These are phyloP conservation scores for Lentinus brumalis DNA, from an alignment of 768 basidiomycete genomes.

Conservation along the genomic window DNA sequence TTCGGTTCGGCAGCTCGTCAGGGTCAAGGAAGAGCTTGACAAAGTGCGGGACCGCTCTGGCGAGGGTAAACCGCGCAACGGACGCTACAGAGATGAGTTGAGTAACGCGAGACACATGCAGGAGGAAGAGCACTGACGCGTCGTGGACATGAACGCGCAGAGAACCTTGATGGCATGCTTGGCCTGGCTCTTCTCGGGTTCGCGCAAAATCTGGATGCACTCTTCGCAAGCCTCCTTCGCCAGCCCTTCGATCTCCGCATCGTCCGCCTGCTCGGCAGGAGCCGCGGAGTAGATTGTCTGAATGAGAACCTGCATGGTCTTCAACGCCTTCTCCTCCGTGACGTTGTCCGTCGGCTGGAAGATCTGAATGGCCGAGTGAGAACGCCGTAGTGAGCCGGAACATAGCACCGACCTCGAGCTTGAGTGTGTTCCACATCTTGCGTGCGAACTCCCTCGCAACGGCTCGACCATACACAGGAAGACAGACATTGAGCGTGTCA, in stretches of 20 bases:
- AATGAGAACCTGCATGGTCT: conserved; percentile 71
- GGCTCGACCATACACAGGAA: conserved; percentile 81
- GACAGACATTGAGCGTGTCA: conserved; percentile 70
- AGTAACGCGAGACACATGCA: background rate
- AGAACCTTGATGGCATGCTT: conserved; percentile 85
- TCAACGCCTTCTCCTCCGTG: conserved; percentile 75
- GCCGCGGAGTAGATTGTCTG: conserved; percentile 60
- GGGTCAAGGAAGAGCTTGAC: conserved; percentile 72
- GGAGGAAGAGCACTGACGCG: conserved; percentile 53
- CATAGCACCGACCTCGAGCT: conserved; percentile 68
- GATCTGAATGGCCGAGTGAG: conserved; percentile 51
- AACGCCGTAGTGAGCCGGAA: background rate
- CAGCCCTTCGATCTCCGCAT: conserved; percentile 48
- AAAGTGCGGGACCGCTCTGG: conserved; percentile 75
- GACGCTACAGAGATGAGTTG: conserved; percentile 48
- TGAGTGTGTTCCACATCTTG: conserved; percentile 89
- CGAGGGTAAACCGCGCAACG: conserved; percentile 66
- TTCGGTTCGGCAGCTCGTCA: conserved; percentile 65
- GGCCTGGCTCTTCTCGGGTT: conserved; percentile 94
- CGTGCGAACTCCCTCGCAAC: conserved; percentile 62
- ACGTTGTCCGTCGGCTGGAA: conserved; percentile 85
- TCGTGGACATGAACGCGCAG: conserved; percentile 74
- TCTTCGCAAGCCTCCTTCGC: conserved; percentile 79
- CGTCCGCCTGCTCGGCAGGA: conserved; percentile 27
- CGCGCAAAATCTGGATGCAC: conserved; percentile 75